A percentile compares a stretch with the other conserved stretches of the same genome.
phyloP scores from a whole-genome alignment of 176 grass and related monocot species.

The Aegilops bicornis region DNA sequence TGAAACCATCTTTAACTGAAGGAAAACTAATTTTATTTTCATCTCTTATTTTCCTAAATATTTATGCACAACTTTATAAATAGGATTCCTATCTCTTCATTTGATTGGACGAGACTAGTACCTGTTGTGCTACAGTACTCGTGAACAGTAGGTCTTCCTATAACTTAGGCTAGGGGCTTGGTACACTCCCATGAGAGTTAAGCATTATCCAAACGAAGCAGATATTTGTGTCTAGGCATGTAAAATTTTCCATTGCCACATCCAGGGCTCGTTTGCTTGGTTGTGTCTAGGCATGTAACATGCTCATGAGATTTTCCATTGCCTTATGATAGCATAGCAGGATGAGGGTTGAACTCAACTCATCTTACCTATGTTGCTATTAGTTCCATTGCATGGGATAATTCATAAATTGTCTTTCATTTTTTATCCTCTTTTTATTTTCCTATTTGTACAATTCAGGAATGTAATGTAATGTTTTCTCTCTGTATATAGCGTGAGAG shows the following conservation, averaged over 20 bases:
- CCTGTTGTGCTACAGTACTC: not conserved
- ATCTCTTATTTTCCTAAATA: not conserved
- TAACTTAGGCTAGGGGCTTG: not conserved
- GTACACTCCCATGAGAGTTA: not conserved
- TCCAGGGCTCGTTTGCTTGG: not conserved
- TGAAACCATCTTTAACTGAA: not conserved
- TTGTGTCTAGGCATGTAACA: not conserved
- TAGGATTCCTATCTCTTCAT: not conserved
- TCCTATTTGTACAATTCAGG: constrained; percentile 1
- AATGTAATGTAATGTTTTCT: constrained; percentile 7
- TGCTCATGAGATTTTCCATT: not conserved
- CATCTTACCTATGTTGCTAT: not conserved
- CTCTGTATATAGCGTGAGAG: constrained; percentile 67
- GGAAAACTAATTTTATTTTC: not conserved
- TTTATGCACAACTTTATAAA: not conserved
- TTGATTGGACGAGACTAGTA: not conserved
- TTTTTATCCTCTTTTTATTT: constrained; percentile 1
- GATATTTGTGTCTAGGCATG: not conserved
- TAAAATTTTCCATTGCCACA: not conserved
- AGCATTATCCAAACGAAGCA: constrained; percentile 10
- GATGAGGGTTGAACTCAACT: not conserved
- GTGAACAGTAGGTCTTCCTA: not conserved
- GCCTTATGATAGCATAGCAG: not conserved
- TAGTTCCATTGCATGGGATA: not conserved
- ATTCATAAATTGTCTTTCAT: not conserved